phyloP scores from a whole-genome alignment of 768 basidiomycete species.

The Amanita subjunquillea region DNA sequence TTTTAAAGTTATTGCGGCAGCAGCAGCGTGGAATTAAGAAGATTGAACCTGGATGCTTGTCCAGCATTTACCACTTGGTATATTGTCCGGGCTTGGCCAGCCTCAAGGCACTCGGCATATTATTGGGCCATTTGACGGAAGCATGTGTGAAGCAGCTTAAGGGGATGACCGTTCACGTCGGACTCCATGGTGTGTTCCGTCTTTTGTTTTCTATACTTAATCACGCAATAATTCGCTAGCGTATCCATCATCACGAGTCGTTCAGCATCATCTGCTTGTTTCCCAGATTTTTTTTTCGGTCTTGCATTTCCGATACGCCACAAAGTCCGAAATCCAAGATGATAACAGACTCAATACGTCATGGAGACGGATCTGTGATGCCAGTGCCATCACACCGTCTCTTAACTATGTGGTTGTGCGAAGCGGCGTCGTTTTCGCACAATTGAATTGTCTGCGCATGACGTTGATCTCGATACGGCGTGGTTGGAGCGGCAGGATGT shows the following conservation, averaged over 20 bases:
- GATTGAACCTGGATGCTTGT: conserved; percentile 54
- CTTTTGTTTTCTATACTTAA: background rate
- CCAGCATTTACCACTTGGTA: conserved; percentile 44
- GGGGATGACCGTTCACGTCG: too few relatives aligned
- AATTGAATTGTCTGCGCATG: too few relatives aligned
- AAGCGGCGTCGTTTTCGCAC: conserved; percentile 10
- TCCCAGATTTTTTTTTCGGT: too few relatives aligned
- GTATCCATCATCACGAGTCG: too few relatives aligned
- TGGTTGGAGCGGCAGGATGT: too few relatives aligned
- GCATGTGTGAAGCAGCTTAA: too few relatives aligned
- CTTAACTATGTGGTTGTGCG: conserved; percentile 27
- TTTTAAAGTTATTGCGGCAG: too few relatives aligned
- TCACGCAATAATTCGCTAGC: background rate
- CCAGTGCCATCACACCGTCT: conserved; percentile 41
- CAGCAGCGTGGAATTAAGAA: conserved; percentile 20
- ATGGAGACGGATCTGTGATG: conserved; percentile 45
- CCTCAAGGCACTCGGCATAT: conserved; percentile 46
- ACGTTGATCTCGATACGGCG: too few relatives aligned
- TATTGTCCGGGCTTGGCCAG: conserved; percentile 21
- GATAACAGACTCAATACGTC: conserved; percentile 48
- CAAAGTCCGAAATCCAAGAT: conserved; percentile 43
- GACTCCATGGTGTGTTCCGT: background rate
- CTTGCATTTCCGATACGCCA: conserved; percentile 37
- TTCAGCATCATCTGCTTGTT: too few relatives aligned
- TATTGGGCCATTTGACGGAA: background rate